Evolutionary conservation across 257 asterid species (phyloP).

Genomic region (Cruciata laevipes): DNA sequence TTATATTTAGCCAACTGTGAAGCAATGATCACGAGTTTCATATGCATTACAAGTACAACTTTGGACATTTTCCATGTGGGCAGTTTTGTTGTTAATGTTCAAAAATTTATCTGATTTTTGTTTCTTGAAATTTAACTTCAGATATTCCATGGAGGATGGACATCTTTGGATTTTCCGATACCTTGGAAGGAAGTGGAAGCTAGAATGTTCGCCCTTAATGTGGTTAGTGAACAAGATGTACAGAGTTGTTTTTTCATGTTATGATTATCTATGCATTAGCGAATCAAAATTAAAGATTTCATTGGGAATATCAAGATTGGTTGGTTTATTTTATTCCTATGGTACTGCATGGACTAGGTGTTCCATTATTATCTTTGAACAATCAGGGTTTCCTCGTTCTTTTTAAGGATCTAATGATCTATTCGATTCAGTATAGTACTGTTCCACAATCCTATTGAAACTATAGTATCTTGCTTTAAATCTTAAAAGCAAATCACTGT

Average conservation of each 20-base stretch:
- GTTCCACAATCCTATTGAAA: background rate
- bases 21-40: background rate
- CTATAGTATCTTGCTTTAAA: background rate
- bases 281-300: background rate
- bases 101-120: background rate
- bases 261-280: background rate
- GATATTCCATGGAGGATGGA: constrained; percentile 61
- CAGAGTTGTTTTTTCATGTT: background rate
- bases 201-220: constrained; percentile 64
- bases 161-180: constrained; percentile 41
- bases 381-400: background rate
- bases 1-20: background rate
- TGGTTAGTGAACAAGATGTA: constrained; percentile 30
- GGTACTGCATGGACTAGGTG: background rate
- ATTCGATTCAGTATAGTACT: background rate
- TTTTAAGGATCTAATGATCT: background rate
- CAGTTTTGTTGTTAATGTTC: constrained; percentile 2
- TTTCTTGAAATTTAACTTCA: constrained; percentile 24
- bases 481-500: background rate
- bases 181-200: constrained; percentile 84
- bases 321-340: background rate
- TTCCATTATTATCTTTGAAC: background rate
- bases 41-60: background rate
- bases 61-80: background rate
- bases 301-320: background rate